Evolutionary conservation across 2,329 filamentous ascomycete species (phyloP).

Genomic region (Tolypocladium ovalisporum): DNA sequence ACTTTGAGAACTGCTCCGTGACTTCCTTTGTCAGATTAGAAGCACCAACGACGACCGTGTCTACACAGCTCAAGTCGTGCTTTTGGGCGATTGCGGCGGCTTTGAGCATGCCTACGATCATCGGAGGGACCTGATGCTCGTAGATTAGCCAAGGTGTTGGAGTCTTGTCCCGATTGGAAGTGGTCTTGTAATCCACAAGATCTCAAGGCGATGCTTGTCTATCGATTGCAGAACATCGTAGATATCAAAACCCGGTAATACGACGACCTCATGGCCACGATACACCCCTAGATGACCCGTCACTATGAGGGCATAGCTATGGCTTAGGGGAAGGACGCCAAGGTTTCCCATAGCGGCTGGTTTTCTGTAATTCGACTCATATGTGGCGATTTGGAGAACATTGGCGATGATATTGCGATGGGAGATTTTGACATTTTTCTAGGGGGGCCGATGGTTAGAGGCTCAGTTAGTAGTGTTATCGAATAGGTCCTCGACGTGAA

Average conservation of each 20-base stretch:
- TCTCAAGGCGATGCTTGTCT: constrained; percentile 54
- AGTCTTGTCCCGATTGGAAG: not conserved
- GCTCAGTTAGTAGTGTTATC: too few relatives aligned
- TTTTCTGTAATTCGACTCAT: constrained; percentile 10
- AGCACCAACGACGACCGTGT: constrained; percentile 59
- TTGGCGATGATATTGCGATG: constrained; percentile 69
- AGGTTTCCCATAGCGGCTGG: constrained; percentile 23
- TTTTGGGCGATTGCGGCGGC: constrained; percentile 48
- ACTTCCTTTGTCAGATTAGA: constrained; percentile 69
- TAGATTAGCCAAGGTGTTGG: not conserved
- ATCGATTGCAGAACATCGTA: constrained; percentile 49
- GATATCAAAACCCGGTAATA: constrained; percentile 66
- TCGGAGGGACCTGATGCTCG: constrained; percentile 44
- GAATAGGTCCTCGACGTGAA: not conserved
- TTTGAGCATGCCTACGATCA: constrained; percentile 67
- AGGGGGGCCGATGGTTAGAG: not conserved
- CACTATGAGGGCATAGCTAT: constrained; percentile 68
- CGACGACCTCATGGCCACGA: constrained; percentile 59
- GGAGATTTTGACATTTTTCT: constrained; percentile 73
- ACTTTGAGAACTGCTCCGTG: constrained; percentile 47
- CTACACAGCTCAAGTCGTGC: constrained; percentile 62
- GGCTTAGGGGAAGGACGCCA: constrained; percentile 62
- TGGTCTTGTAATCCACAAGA: constrained; percentile 42
- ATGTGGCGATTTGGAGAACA: constrained; percentile 47
- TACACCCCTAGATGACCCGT: constrained; percentile 55